phyloP scores from a whole-genome alignment of 2,329 filamentous ascomycete species.

The Monosporascus ibericus region DNA sequence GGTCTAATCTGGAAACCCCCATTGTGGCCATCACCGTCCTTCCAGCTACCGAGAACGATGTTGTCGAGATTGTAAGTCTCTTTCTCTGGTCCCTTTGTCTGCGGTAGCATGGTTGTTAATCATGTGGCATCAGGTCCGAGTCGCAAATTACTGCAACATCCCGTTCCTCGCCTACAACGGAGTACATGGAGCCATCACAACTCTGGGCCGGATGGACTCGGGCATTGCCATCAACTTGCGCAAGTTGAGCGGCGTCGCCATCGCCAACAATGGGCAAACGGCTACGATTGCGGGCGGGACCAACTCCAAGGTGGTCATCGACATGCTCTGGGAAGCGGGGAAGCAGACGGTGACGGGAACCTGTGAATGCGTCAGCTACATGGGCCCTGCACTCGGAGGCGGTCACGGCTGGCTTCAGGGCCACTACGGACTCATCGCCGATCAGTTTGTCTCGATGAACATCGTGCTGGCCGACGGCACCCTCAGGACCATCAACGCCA shows the following conservation, averaged over 20 bases:
- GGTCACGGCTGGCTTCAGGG: slow-evolving; percentile 39
- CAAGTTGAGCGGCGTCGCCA: slow-evolving; percentile 35
- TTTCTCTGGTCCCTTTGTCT: not conserved
- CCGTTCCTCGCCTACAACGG: slow-evolving; percentile 49
- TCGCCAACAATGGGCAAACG: slow-evolving; percentile 36
- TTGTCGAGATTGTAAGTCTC: slow-evolving; percentile 28
- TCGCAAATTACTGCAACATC: slow-evolving; percentile 37
- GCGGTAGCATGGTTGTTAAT: not conserved
- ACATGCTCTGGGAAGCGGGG: slow-evolving; percentile 41
- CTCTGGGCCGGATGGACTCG: slow-evolving; percentile 39
- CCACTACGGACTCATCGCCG: slow-evolving; percentile 33
- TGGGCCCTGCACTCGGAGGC: slow-evolving; percentile 39
- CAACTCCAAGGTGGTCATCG: slow-evolving; percentile 37
- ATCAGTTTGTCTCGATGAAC: slow-evolving; percentile 34
- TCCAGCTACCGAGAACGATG: slow-evolving; percentile 28
- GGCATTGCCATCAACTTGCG: slow-evolving; percentile 45
- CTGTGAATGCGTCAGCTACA: slow-evolving; percentile 45
- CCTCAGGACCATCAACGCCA: slow-evolving; percentile 22
- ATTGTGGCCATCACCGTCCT: slow-evolving; percentile 29
- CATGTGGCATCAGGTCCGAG: slow-evolving; percentile 32
- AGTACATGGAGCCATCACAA: slow-evolving; percentile 44
- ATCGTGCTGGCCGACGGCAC: slow-evolving; percentile 35
- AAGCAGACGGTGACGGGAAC: slow-evolving; percentile 47
- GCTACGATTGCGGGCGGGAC: slow-evolving; percentile 44
- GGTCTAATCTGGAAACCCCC: slow-evolving; percentile 27